A percentile compares a stretch with the other conserved stretches of the same genome.
Evolutionary conservation across 352 stramenopile genomes (phyloP).

Genomic region (Phytophthora tubulina): DNA sequence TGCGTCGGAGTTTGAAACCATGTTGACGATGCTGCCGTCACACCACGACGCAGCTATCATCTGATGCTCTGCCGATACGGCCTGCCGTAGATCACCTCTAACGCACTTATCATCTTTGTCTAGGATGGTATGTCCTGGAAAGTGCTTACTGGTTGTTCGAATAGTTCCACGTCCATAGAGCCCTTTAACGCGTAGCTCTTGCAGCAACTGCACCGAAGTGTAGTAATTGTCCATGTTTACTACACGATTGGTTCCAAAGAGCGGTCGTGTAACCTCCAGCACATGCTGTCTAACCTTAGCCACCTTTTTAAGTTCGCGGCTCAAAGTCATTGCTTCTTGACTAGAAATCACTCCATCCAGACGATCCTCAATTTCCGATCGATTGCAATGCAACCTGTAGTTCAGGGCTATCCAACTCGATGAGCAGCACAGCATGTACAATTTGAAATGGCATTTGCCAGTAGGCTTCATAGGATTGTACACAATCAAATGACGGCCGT

Average conservation of each 20-base stretch:
- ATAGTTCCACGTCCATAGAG: neutral
- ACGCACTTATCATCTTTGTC: neutral
- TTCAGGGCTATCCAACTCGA: conserved; percentile 37
- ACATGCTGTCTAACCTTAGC: neutral
- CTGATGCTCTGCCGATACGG: conserved; percentile 10
- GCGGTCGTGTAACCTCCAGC: neutral
- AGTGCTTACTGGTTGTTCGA: neutral
- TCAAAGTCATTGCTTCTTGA: neutral
- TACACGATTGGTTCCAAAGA: neutral
- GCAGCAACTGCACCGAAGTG: neutral
- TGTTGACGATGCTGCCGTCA: conserved; percentile 34
- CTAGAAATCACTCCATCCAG: conserved; percentile 16
- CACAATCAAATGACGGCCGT: neutral
- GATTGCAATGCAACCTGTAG: conserved; percentile 37
- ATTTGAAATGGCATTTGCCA: conserved; percentile 46
- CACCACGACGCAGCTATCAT: conserved; percentile 33
- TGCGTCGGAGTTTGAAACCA: neutral
- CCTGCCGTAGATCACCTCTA: conserved; percentile 10
- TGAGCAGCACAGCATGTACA: conserved; percentile 44
- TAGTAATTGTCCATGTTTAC: neutral
- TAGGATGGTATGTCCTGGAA: neutral
- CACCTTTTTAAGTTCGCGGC: neutral
- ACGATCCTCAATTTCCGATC: conserved; percentile 14
- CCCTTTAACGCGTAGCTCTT: neutral
- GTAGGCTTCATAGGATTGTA: conserved; percentile 32